phyloP scores from a whole-genome alignment of 805 yeast genomes.

The Peterozyma xylosa region DNA sequence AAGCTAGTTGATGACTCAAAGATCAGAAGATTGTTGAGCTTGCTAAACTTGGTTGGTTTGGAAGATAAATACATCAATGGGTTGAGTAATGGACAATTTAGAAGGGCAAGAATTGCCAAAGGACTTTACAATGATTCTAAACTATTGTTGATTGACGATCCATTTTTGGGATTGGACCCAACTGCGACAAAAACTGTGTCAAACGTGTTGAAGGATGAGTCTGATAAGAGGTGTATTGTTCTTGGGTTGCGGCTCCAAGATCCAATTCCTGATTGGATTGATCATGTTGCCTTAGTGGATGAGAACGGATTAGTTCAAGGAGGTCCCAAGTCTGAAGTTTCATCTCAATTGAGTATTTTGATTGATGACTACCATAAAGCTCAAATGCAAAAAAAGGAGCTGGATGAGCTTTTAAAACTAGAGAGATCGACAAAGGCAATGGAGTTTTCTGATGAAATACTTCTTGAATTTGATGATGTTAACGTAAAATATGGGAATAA shows the following conservation, averaged over 20 bases:
- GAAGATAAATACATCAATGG: conserved; percentile 76
- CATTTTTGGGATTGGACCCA: conserved; percentile 88
- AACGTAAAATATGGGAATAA: conserved; percentile 60
- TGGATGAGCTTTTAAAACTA: conserved; percentile 3
- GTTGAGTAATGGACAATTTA: conserved; percentile 86
- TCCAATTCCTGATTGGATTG: conserved; percentile 69
- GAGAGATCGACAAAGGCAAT: conserved; percentile 7
- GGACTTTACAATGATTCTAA: conserved; percentile 60
- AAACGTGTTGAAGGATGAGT: conserved; percentile 30
- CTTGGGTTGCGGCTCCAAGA: conserved; percentile 78
- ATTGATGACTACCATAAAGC: conserved; percentile 15
- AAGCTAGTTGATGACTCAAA: conserved; percentile 25
- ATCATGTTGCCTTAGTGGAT: conserved; percentile 60
- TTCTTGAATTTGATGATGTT: conserved; percentile 52
- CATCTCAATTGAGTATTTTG: conserved; percentile 14
- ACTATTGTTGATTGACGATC: conserved; percentile 77
- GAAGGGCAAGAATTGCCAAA: conserved; percentile 83
- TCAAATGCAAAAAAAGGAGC: conserved; percentile 12
- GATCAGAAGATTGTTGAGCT: conserved; percentile 34
- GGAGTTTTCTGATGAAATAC: conserved; percentile 6
- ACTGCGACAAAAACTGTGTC: conserved; percentile 56
- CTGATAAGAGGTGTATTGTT: conserved; percentile 30
- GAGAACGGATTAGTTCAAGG: conserved; percentile 40
- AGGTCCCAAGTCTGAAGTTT: conserved; percentile 34
- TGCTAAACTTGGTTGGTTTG: conserved; percentile 48